Percentiles rank a stretch among this genome's conserved stretches.
Conservation (phyloP, 208 protist species). For the Kentomonas sorsogonicus region DNA sequence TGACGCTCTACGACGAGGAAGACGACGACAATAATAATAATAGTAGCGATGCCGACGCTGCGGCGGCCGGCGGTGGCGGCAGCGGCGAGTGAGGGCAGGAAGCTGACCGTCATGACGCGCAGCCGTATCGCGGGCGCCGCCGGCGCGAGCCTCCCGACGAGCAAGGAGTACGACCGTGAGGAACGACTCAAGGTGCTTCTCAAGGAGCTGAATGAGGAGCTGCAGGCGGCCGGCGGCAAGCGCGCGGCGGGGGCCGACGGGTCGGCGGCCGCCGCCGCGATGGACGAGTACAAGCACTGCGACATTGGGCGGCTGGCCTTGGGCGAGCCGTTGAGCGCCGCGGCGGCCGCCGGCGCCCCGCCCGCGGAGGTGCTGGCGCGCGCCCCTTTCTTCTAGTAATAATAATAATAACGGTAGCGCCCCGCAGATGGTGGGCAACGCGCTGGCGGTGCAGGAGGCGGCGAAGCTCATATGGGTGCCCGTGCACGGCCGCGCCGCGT, state of each 20-base stretch:
- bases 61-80: not conserved
- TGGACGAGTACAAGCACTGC: constrained; percentile 57
- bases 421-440: too few relatives aligned
- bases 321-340: constrained; percentile 56
- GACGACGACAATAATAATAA: constrained; percentile 9
- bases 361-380: constrained; percentile 21
- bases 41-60: too few relatives aligned
- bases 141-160: too few relatives aligned
- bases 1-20: constrained; percentile 67
- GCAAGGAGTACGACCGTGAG: constrained; percentile 66
- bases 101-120: constrained; percentile 79
- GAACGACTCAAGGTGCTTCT: constrained; percentile 22
- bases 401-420: too few relatives aligned
- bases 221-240: constrained; percentile 71
- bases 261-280: too few relatives aligned
- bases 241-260: constrained; percentile 37
- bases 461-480: constrained; percentile 92
- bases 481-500: constrained; percentile 84
- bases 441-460: constrained; percentile 86
- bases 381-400: too few relatives aligned
- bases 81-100: constrained; percentile 38
- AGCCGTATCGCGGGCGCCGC: too few relatives aligned
- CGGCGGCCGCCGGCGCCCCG: constrained; percentile 23
- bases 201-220: constrained; percentile 57
- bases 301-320: constrained; percentile 65